These are phyloP conservation scores for Allium sativum DNA, from an alignment of 106 monocot genomes.

Conservation along the genomic window DNA sequence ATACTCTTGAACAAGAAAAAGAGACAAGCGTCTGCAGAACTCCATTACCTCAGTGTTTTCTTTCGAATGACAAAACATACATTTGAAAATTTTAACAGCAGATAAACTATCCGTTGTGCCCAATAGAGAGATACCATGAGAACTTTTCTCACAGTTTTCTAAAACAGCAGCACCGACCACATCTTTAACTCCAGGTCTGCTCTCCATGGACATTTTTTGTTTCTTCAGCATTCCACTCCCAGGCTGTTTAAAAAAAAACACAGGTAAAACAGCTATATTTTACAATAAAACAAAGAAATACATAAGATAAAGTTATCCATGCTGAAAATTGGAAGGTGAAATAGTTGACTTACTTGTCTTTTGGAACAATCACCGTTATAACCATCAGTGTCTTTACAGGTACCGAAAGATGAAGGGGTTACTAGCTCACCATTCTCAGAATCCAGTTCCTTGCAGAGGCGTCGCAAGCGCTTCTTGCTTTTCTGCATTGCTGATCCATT, in stretches of 20 bases:
- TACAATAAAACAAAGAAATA: not conserved
- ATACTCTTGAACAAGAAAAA: not conserved
- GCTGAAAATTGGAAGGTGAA: not conserved
- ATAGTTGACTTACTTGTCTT: slow-evolving; percentile 5
- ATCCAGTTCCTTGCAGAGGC: slow-evolving; percentile 2
- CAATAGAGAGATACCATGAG: slow-evolving; percentile 3
- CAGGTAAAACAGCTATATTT: not conserved
- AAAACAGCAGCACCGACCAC: not conserved
- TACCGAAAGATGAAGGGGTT: slow-evolving; percentile 7
- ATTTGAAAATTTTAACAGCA: slow-evolving; percentile 5
- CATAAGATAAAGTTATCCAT: not conserved
- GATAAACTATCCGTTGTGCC: not conserved
- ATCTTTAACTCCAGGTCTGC: not conserved
- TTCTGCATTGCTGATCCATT: not conserved
- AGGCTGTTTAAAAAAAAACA: not conserved
- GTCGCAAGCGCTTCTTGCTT: not conserved
- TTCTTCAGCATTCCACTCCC: slow-evolving; percentile 1
- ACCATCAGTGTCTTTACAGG: slow-evolving; percentile 13
- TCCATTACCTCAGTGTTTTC: slow-evolving; percentile 12
- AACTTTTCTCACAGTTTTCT: not conserved
- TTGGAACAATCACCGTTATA: slow-evolving; percentile 6
- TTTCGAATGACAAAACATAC: slow-evolving; percentile 20
- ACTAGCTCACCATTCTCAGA: slow-evolving; percentile 2
- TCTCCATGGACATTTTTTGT: slow-evolving; percentile 6
- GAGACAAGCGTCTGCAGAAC: not conserved